Conservation (phyloP, 1,284 basidiomycete species). For the Trichosporon faecale region DNA sequence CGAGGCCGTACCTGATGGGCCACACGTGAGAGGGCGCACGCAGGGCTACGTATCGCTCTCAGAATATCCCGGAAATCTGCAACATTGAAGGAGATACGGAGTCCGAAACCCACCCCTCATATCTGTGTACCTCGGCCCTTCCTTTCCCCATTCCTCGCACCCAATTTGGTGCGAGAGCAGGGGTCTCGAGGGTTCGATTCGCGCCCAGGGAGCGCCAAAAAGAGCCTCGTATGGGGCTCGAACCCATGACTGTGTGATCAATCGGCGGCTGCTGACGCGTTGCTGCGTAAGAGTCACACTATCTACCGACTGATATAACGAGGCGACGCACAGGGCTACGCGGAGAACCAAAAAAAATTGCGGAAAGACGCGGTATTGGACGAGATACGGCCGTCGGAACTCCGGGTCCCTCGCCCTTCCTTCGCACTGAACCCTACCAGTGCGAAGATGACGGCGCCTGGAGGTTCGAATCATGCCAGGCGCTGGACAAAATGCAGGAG, state of each 20-base stretch:
- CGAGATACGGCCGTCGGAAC: not conserved
- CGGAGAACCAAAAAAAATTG: not conserved
- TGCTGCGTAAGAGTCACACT: no score
- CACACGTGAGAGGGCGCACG: not conserved
- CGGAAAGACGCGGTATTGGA: not conserved
- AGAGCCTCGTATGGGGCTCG: constrained; percentile 10
- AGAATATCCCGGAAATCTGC: not conserved
- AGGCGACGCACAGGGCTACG: not conserved
- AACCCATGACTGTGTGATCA: constrained; percentile 12
- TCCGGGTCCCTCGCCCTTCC: not conserved
- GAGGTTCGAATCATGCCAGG: no score
- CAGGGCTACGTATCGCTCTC: not conserved
- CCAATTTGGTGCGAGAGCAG: not conserved
- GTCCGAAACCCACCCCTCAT: not conserved
- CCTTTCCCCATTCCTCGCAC: not conserved
- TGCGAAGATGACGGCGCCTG: no score
- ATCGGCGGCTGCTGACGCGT: not conserved
- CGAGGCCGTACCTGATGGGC: not conserved
- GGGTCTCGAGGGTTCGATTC: not conserved
- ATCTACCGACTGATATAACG: not conserved
- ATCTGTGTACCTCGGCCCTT: no score
- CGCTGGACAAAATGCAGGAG: no score
- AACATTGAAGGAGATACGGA: not conserved
- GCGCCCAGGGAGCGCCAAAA: not conserved
- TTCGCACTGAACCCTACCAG: no score